Conservation (phyloP, 441 rosid genomes). For the Populus hybrid region DNA sequence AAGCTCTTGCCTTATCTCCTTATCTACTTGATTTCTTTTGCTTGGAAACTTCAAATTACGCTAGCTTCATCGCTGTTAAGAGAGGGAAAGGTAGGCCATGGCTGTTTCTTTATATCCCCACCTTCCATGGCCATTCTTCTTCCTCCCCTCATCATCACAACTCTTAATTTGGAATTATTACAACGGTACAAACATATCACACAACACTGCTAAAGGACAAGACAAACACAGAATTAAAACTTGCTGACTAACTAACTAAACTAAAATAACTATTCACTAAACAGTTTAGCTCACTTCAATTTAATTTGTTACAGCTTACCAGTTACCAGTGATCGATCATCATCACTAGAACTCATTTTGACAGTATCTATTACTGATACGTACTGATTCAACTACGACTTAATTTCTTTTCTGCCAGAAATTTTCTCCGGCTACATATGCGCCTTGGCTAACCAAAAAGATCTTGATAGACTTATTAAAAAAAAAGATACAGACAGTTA, state of each 20-base stretch:
- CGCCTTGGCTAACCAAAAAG: neutral
- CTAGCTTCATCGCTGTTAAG: neutral
- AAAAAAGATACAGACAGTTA: conserved; percentile 2
- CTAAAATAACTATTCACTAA: neutral
- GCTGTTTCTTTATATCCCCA: neutral
- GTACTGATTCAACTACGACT: neutral
- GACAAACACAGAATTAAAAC: neutral
- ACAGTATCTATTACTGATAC: neutral
- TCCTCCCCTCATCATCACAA: neutral
- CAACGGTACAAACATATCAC: conserved; percentile 4
- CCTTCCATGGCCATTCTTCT: neutral
- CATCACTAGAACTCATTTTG: neutral
- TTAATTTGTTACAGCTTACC: neutral
- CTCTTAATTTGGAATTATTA: neutral
- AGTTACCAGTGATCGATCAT: neutral
- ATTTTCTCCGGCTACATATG: conserved; percentile 8
- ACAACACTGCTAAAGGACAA: conserved; percentile 9
- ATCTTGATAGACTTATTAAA: neutral
- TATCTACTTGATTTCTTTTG: conserved; percentile 20
- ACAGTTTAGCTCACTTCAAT: neutral
- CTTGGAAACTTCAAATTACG: neutral
- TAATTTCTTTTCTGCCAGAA: conserved; percentile 3
- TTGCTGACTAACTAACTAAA: conserved; percentile 9
- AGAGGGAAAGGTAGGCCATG: conserved; percentile 8
- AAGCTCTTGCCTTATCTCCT: conserved; percentile 34